These are phyloP conservation scores for Piedraia hortae DNA, from an alignment of 2,329 filamentous ascomycete species.

Conservation along the genomic window DNA sequence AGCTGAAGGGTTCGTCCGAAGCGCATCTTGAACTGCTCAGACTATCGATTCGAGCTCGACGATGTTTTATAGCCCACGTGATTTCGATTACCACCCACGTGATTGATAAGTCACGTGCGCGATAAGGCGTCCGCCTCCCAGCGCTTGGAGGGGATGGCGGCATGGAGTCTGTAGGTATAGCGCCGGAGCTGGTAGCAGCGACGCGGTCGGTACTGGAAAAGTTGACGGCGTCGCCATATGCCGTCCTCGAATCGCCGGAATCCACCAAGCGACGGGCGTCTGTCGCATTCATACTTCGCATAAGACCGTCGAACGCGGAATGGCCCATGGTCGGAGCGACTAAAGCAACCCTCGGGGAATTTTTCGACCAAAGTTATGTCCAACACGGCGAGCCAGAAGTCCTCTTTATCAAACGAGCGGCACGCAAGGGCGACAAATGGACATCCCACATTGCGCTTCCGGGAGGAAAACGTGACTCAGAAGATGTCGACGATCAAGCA, in stretches of 20 bases:
- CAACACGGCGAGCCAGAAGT: constrained; percentile 36
- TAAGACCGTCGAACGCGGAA: constrained; percentile 29
- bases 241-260: constrained; percentile 21
- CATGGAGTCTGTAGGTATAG: too few relatives aligned
- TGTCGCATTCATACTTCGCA: constrained; percentile 34
- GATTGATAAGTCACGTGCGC: neutral
- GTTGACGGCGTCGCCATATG: constrained; percentile 19
- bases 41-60: too few relatives aligned
- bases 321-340: constrained; percentile 16
- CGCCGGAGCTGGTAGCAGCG: constrained; percentile 12
- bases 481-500: constrained; percentile 32
- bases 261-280: constrained; percentile 31
- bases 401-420: constrained; percentile 43
- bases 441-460: constrained; percentile 41
- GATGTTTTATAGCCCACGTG: too few relatives aligned
- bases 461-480: constrained; percentile 36
- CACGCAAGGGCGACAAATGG: constrained; percentile 38
- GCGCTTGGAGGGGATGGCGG: neutral
- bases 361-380: constrained; percentile 38
- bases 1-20: constrained; percentile 72
- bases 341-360: constrained; percentile 20
- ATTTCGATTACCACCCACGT: neutral
- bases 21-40: constrained; percentile 35
- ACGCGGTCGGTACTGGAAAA: constrained; percentile 17
- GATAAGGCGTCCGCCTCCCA: neutral